Percentiles rank a stretch among this genome's conserved stretches.
Evolutionary conservation across 345 rosid genomes (phyloP).

Genomic region (Pugionium cornutum): DNA sequence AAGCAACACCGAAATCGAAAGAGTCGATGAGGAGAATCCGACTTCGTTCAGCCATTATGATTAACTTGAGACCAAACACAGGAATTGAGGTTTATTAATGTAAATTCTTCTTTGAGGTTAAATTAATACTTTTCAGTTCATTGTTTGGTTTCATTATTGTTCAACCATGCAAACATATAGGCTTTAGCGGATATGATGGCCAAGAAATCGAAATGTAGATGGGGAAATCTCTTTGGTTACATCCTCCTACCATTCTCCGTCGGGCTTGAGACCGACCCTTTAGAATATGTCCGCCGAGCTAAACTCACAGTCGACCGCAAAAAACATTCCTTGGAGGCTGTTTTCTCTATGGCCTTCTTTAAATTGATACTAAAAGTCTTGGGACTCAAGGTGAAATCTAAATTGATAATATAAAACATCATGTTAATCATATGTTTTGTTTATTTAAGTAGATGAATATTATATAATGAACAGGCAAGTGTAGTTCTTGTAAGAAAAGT

Average conservation of each 20-base stretch:
- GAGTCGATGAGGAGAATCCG: slow-evolving; percentile 42
- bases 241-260: slow-evolving; percentile 52
- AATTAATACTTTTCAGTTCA: too few species aligned
- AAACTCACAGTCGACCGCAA: slow-evolving; percentile 54
- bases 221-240: slow-evolving; percentile 65
- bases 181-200: slow-evolving; percentile 63
- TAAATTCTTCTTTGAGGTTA: background rate
- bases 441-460: background rate
- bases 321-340: slow-evolving; percentile 59
- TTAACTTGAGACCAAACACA: slow-evolving; percentile 56
- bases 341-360: slow-evolving; percentile 45
- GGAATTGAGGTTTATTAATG: slow-evolving; percentile 54
- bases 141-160: background rate
- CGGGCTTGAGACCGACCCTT: slow-evolving; percentile 47
- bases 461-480: slow-evolving; percentile 42
- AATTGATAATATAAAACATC: background rate
- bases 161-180: slow-evolving; percentile 30
- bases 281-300: slow-evolving; percentile 53
- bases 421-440: slow-evolving; percentile 8
- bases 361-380: slow-evolving; percentile 38
- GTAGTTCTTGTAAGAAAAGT: slow-evolving; percentile 56
- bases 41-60: slow-evolving; percentile 52
- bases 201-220: slow-evolving; percentile 46
- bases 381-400: slow-evolving; percentile 46
- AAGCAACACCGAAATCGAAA: slow-evolving; percentile 28